phyloP scores from a whole-genome alignment of 2,329 filamentous ascomycete genomes.

The Moelleriella libera region DNA sequence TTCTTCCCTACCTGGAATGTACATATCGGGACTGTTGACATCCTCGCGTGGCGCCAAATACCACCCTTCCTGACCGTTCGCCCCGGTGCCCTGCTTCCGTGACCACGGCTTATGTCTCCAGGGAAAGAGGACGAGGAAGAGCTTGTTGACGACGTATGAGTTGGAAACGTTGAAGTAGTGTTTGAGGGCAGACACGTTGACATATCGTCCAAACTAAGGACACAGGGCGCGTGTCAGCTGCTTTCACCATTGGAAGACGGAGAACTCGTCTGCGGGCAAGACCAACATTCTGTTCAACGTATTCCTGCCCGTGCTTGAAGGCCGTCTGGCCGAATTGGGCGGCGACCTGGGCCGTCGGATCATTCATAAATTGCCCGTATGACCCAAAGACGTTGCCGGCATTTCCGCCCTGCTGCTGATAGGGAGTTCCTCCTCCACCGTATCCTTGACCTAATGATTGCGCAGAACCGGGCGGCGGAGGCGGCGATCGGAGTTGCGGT shows the following conservation, averaged over 20 bases:
- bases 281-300: conserved; percentile 85
- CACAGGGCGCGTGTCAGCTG: background rate
- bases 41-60: conserved; percentile 91
- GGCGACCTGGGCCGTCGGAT: conserved; percentile 88
- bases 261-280: background rate
- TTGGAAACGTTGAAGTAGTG: conserved; percentile 99
- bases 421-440: conserved; percentile 46
- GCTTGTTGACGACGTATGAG: conserved; percentile 86
- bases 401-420: conserved; percentile 48
- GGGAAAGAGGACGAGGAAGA: conserved; percentile 86
- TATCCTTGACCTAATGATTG: conserved; percentile 50
- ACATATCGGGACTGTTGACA: conserved; percentile 97
- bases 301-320: conserved; percentile 82
- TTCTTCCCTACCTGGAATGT: conserved; percentile 55
- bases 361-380: conserved; percentile 90
- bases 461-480: conserved; percentile 59
- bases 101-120: conserved; percentile 98
- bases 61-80: conserved; percentile 55
- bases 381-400: conserved; percentile 46
- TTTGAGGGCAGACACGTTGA: conserved; percentile 86
- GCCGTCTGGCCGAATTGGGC: conserved; percentile 89
- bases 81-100: conserved; percentile 65
- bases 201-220: conserved; percentile 49
- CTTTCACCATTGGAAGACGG: too few relatives aligned
- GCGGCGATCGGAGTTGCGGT: conserved; percentile 89